These are phyloP conservation scores for Spatholobus suberectus DNA, from an alignment of 306 rosid genomes.

Conservation along the genomic window DNA sequence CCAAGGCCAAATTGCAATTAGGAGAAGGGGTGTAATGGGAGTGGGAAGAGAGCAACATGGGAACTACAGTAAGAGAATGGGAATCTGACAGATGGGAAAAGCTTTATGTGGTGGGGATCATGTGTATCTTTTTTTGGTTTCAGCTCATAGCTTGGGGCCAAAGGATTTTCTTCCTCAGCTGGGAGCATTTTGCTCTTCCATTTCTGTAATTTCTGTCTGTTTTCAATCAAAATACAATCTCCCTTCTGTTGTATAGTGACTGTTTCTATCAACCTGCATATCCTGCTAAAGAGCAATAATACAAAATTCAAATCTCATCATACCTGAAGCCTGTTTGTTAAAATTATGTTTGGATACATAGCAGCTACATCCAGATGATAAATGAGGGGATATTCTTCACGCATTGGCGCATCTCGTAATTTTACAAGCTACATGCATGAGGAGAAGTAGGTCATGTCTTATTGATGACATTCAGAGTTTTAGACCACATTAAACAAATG, in stretches of 20 bases:
- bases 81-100: not conserved
- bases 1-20: conserved; percentile 7
- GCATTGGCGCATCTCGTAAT: conserved; percentile 77
- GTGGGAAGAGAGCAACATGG: not conserved
- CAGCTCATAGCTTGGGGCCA: not conserved
- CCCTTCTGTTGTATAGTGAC: not conserved
- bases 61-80: not conserved
- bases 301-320: conserved; percentile 33
- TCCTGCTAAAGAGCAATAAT: conserved; percentile 38
- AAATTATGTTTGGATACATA: conserved; percentile 96
- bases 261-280: conserved; percentile 3
- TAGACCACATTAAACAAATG: conserved; percentile 16
- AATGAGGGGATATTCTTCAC: conserved; percentile 93
- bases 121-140: not conserved
- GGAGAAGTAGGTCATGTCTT: conserved; percentile 37
- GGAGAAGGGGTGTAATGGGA: conserved; percentile 3
- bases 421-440: conserved; percentile 65
- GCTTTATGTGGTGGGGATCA: not conserved
- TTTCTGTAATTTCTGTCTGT: not conserved
- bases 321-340: conserved; percentile 99
- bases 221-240: not conserved
- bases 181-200: not conserved
- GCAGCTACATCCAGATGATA: conserved; percentile 99
- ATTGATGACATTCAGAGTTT: conserved; percentile 28
- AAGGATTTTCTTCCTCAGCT: not conserved